These are phyloP conservation scores for Podospora bellae-mahoneyi DNA, from an alignment of 495 filamentous ascomycete genomes.

Conservation along the genomic window DNA sequence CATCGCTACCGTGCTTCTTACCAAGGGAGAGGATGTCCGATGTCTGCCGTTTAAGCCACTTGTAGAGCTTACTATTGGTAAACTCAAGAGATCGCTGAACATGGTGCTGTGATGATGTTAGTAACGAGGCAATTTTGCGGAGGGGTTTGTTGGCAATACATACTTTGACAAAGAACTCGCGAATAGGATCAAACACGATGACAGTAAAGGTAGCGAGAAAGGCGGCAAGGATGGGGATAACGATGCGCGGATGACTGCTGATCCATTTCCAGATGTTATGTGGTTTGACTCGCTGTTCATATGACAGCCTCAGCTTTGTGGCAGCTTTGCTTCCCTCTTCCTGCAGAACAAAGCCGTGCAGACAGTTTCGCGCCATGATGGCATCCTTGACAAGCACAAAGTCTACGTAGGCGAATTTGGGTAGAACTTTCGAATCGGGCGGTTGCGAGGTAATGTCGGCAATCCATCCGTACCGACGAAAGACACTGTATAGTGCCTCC, in stretches of 20 bases:
- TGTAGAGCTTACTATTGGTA: slow-evolving; percentile 63
- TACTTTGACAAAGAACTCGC: slow-evolving; percentile 82
- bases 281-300: slow-evolving; percentile 69
- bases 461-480: slow-evolving; percentile 86
- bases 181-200: slow-evolving; percentile 87
- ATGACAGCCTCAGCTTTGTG: slow-evolving; percentile 73
- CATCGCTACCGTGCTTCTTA: slow-evolving; percentile 57
- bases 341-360: slow-evolving; percentile 75
- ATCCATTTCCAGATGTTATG: slow-evolving; percentile 87
- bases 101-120: slow-evolving; percentile 49
- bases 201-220: slow-evolving; percentile 79
- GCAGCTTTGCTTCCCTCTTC: slow-evolving; percentile 72
- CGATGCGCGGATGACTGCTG: slow-evolving; percentile 80
- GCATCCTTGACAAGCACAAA: slow-evolving; percentile 67
- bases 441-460: slow-evolving; percentile 74
- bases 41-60: slow-evolving; percentile 78
- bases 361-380: slow-evolving; percentile 85
- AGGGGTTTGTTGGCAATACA: neutral
- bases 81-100: slow-evolving; percentile 74
- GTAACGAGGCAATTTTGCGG: neutral
- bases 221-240: slow-evolving; percentile 77
- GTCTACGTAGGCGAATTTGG: slow-evolving; percentile 74
- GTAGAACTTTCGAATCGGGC: slow-evolving; percentile 75
- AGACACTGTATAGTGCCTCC: slow-evolving; percentile 82
- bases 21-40: slow-evolving; percentile 59